Evolutionary conservation across 208 protist genomes (phyloP), one percentile per base, ranked within the genome.

Genomic region (Strigomonas culicis): DNA sequence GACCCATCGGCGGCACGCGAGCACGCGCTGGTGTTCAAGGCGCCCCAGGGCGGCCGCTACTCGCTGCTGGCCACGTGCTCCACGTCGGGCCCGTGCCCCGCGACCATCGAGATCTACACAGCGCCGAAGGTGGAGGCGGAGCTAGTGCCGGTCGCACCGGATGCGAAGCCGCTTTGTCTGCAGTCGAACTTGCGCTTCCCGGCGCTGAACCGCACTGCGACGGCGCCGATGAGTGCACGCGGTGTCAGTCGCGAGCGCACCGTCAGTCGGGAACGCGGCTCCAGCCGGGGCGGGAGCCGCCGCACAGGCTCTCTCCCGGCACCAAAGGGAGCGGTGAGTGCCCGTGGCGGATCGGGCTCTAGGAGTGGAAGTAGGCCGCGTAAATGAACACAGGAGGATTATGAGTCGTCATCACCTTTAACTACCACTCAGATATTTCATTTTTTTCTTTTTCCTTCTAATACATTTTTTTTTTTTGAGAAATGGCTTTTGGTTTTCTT

Each of bases 1-100:
- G 82, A 88, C 2, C 62, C 82, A 1, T 88, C 77, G 21, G 89
- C 90, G 72, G 80, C 86, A 1, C 81, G 90, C 34, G 90, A 95
- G 68, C 86, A 93, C 73, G 75, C 86, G 22, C 57, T 93, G 27
- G 74, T 80, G 11, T 88, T 93, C 56, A 68, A 69, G 59, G 73
- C 75, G 7, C 28, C 74, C 15, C 68, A 78, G 61, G 53, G 74
- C 1, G 82, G 84, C 41, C 76, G 72, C 46, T 95, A 84, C 67
- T 78, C 76, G 1, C 63, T 92, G 39, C 73, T 92, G 13, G 55
- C 85, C 32, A 76, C 63, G 34, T 77, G 77, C 11, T 68, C 81
- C 6, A 85, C 75, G 77, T 82, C 36, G 53, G 30, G 31, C 66
- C 74, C 0, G 53, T 74, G 6, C 63, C 72, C 15, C 82, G 89